Base-by-base conservation (phyloP, 257 asterid species). In the Solanum chmielewskii region DNA sequence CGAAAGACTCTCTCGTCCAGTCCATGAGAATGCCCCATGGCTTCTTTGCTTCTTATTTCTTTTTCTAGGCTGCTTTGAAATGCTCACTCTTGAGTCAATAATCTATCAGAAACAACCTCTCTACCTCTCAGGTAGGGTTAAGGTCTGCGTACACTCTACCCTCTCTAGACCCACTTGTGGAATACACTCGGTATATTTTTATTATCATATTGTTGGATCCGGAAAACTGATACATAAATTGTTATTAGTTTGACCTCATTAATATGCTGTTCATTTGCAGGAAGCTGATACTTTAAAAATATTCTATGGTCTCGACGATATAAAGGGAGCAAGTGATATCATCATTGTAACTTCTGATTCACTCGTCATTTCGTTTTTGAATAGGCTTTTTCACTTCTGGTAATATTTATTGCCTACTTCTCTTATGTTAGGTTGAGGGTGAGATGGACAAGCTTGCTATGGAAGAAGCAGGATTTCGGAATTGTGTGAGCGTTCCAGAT, bases 381-480 rank as follows among this genome's bases (percentile, higher is more conserved):
- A 85, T 35, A 45, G n/a, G 39, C 33, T 70, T 71, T 82, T 88
- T 73, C 84, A 71, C 76, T 87, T 88, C 74, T 41, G 70, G 31
- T 86, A 27, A 90, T 37, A 85, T 85, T 37, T 81, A 86, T 68
- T 56, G 84, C 44, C 39, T 86, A 16, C 82, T 87, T 70, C 71
- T 42, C 33, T 84, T 76, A 74, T 86, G 76, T 78, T 77, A 97
- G 99, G 99, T 97, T 91, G 99, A 97, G 91, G 99, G 99, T 89
- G 99, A 97, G 92, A 95, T 97, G 93, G 98, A 97, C 91, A 97
- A 97, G 92, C 99, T 97, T 92, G 95, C 99, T 52, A 92, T 97
- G 98, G 99, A 95, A 93, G 99, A 97, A 90, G 98, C 99, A 84
- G 99, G 99, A 86, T 95, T 95, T 90, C 91, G 90, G 89, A 95